These are phyloP conservation scores for Camelina hispida DNA, from an alignment of 345 rosid genomes.

Conservation along the genomic window DNA sequence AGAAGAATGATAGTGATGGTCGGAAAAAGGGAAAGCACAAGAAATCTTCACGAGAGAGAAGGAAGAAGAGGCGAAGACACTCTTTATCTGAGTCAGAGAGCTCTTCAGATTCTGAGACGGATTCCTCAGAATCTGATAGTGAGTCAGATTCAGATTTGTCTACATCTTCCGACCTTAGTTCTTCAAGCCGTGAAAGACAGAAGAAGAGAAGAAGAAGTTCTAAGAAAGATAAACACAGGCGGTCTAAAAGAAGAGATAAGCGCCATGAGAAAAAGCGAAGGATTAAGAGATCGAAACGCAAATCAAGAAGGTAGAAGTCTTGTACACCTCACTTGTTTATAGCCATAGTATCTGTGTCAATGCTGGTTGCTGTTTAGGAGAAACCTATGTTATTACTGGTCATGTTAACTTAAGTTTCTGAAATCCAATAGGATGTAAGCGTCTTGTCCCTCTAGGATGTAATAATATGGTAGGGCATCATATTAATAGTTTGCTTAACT, in stretches of 20 bases:
- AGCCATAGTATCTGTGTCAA: conserved; percentile 2
- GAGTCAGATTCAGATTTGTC: conserved; percentile 73
- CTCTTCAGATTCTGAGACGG: conserved; percentile 76
- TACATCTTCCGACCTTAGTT: conserved; percentile 75
- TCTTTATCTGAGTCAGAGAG: conserved; percentile 83
- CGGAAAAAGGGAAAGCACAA: conserved; percentile 66
- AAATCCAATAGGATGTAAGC: conserved; percentile 9
- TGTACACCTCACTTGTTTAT: conserved; percentile 31
- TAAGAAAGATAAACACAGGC: conserved; percentile 71
- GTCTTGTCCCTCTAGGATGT: not conserved
- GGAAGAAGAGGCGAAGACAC: conserved; percentile 76
- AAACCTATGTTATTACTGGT: not conserved
- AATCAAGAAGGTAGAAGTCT: conserved; percentile 69
- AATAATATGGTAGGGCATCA: conserved; percentile 16
- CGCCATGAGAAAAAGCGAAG: conserved; percentile 77
- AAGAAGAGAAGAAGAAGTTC: conserved; percentile 81
- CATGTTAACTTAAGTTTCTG: conserved; percentile 11
- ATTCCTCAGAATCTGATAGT: conserved; percentile 79
- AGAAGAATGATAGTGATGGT: conserved; percentile 54
- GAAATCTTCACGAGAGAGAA: conserved; percentile 73
- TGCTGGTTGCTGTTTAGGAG: conserved; percentile 12
- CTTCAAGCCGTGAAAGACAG: conserved; percentile 88
- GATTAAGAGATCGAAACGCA: conserved; percentile 71
- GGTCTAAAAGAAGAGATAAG: conserved; percentile 73
- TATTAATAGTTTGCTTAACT: conserved; percentile 1